Evolutionary conservation across 345 rosid species (phyloP), one percentile per base, ranked within the genome.

Genomic region (Hibiscus trionum): DNA sequence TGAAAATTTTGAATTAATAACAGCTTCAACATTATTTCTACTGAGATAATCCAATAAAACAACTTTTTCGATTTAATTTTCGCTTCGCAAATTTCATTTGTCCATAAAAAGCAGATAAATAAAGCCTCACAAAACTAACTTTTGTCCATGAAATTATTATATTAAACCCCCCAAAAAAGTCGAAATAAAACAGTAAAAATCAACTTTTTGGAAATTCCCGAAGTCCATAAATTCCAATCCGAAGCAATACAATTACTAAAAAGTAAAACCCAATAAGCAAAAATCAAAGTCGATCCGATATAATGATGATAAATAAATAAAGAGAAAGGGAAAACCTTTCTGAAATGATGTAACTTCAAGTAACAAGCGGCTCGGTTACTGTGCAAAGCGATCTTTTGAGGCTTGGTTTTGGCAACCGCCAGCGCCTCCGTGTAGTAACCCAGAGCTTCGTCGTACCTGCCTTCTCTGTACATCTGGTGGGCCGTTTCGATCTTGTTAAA

Each of bases 361-460:
- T 73, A 93, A 75, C 98, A 93, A 78, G 98, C 98, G 79, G 98
- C 98, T 56, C 97, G 80, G 72, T 93, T 93, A 76, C 97, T 91
- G 74, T 93, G 94, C 71, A 93, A 77, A 68, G 94, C 88, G 83
- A 93, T 93, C 90, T 81, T 89, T 79, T 89, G 97, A 11, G 88
- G 83, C 26, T 83, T 89, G 11, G 90, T 74, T 71, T 83, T 89
- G 46, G 96, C 97, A 70, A 87, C 69, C 31, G 84, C 84, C 37
- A 91, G 83, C 26, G 97, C 96, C 75, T 88, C 89, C n/a, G 93
- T 85, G 80, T 90, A 93, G 67, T 83, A 88, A 33, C 80, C 83
- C 29, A 93, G 85, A 0, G 98, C 98, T 55, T 82, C 93, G 58
- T 73, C 78, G 80, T 85, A 88, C 62, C 79, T 70, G 2, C 92